Evolutionary conservation across 345 rosid genomes (phyloP), one percentile per base, ranked within the genome.

Genomic region (Diplotaxis tenuifolia): DNA sequence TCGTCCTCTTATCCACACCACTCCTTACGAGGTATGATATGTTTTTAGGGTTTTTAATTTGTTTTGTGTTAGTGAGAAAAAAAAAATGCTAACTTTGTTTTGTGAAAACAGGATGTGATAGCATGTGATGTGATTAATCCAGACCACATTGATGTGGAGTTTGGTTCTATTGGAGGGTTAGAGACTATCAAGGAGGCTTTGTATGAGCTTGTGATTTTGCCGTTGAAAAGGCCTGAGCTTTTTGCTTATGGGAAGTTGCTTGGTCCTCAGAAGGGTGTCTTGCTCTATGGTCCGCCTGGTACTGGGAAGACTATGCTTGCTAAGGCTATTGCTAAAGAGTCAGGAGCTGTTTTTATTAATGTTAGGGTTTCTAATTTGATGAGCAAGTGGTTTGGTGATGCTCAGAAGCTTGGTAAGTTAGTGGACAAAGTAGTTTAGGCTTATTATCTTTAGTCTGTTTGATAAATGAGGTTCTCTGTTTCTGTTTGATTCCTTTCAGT

Each of bases 371-470:
- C 98, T 0, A 90, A 90, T 83, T 81, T 95, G 10, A 92, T 90
- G 99, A 92, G 98, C 96, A 90, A 92, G 78, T 90, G 98, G 99
- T 92, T 95, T 85, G 98, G 98, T 68, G 99, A 92, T 86, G 96
- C 98, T 53, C 99, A 90, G 80, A 95, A 95, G 84, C 97, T 95
- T 52, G 99, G 98, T 47, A 16, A 45, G 38, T 32, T 8, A 60
- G 12, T 2, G 22, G 22, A 9, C 3, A 12, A 36, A 6, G 50
- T 21, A 40, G 63, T 61, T 0, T 36, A 2, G 16, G 4, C 6
- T 12, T 55, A 31, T 15, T 61, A n/a, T 25, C 40, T 65, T 29
- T 32, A 28, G 21, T 36, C 54, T 45, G 38, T 64, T 32, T 9
- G 9, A 31, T 63, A 65, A 56, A 25, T 55, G 3, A 23, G 3